Evolutionary conservation across 768 basidiomycete genomes (phyloP), one percentile per base, ranked within the genome.

Genomic region (Lactarius evosmus): DNA sequence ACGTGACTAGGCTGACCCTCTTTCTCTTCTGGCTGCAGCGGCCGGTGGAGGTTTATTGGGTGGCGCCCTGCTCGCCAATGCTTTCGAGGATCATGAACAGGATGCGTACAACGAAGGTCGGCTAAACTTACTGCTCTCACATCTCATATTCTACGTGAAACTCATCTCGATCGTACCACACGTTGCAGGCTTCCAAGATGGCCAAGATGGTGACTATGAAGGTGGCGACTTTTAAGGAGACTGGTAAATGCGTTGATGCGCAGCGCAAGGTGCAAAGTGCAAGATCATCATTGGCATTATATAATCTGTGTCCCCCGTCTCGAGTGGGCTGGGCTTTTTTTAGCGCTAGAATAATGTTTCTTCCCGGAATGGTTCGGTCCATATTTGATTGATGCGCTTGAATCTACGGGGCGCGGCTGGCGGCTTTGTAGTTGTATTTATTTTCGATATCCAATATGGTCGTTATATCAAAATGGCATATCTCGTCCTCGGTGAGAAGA

Each of bases 11-110:
- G 27, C 53, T 44, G 22, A 22, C 38, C 9, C 8, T 25, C n/a
- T 25, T 32, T 44, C 29, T 29, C 50, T 50, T 56, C 29, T 52
- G 30, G 33, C 16, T 33, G 19, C 55, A 55, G 60, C 64, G 82
- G 87, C 80, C 67, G 87, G 82, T 69, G 87, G 78, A 17, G 89
- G 86, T 62, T 71, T 89, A n/a, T 70, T 87, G n/a, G 87, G 83
- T 41, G 89, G 88, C 62, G 75, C 76, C 3, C 72, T 89, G 50
- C 69, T 89, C 41, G 80, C 70, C 38, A 77, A 84, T 51, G 83
- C 80, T 0, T 64, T 84, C 33, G 85, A 85, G 51, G 72, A 74
- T 63, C 75, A 79, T 53, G 55, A 80, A 34, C 66, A 76, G 7
- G 29, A 70, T 1, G 78, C 72, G 0, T 81, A 70, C 53, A 69